Base-by-base conservation (phyloP, 73 alveolate genomes). In the Paramecium octaurelia region DNA sequence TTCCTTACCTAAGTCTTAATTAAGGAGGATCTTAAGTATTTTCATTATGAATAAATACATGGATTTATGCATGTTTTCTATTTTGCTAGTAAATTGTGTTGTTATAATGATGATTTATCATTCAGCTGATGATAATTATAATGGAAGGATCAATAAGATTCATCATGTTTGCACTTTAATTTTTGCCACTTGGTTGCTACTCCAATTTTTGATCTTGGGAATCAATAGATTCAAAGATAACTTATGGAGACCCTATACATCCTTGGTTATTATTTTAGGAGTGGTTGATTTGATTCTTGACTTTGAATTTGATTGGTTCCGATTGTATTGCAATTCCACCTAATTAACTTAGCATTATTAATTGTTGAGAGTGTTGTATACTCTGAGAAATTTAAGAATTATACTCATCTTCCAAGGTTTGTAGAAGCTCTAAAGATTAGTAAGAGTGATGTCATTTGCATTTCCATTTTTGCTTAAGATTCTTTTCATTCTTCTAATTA, bases 371-470 rank as follows among this genome's bases (percentile, higher is more conserved):
- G 8, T 75, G 2, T 35, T 75, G 12, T 75, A 42, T 35, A 75
- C 46, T 3, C 27, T 75, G 4, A 75, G 88, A 75, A 75, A 75
- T 75, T 23, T 75, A 35, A 75, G 88, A 80, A 80, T 80, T 0
- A 40, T 80, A 43, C 12, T 23, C 8, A 31, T 80, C 48, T 80
- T 80, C 46, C 20, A 80, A 23, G 75, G 91, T 1, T 46, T 80
- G 31, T 23, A 80, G 16, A 44, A 46, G 5, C 18, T 80, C 5
- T 48, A 80, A 80, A 80, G 91, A 80, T 80, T 80, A 46, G 29
- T 80, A 43, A 80, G 91, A 46, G 91, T 80, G 1, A 80, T 80
- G 43, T 23, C 73, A 43, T 80, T 80, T 46, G 91, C 91, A 24
- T 20, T 80, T 20, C 91, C 91, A 43, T 80, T 80, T 24, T 23